Evolutionary conservation across 257 asterid genomes (phyloP).

Genomic region (Rubia yunnanensis): DNA sequence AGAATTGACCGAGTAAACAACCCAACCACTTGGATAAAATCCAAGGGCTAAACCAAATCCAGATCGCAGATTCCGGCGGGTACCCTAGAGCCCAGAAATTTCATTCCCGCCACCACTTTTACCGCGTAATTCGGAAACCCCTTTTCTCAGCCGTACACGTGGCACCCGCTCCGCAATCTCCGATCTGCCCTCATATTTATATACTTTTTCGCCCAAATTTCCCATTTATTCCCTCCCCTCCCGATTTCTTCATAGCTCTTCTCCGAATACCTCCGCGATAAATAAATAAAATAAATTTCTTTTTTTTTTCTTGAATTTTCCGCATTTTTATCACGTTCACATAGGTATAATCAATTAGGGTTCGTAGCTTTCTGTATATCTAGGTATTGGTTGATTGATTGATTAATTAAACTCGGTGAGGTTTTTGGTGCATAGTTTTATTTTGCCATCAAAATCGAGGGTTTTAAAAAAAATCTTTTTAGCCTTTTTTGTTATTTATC

Average conservation of each 20-base stretch:
- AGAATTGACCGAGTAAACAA: background rate
- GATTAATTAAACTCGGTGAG: slow-evolving; percentile 62
- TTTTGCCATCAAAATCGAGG: slow-evolving; percentile 80
- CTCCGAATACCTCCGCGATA: slow-evolving; percentile 11
- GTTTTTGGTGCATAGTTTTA: slow-evolving; percentile 77
- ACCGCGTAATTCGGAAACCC: slow-evolving; percentile 22
- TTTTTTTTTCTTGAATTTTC: slow-evolving; percentile 11
- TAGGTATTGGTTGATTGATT: slow-evolving; percentile 15
- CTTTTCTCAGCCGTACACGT: slow-evolving; percentile 45
- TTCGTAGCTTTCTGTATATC: slow-evolving; percentile 7
- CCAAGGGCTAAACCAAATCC: background rate
- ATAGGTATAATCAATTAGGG: slow-evolving; percentile 3
- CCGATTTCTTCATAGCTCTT: background rate
- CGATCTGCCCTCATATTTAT: background rate
- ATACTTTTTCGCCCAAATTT: background rate
- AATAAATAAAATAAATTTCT: slow-evolving; percentile 10
- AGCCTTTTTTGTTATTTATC: too few species aligned
- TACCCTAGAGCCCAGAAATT: slow-evolving; percentile 4
- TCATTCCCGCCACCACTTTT: slow-evolving; percentile 32
- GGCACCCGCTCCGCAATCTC: slow-evolving; percentile 15
- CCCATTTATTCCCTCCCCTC: slow-evolving; percentile 2
- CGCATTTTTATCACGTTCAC: slow-evolving; percentile 6
- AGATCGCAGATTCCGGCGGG: slow-evolving; percentile 9
- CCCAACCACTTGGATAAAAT: background rate
- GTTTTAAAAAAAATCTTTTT: slow-evolving; percentile 42